These are phyloP conservation scores for Spinellus fusiger DNA, from an alignment of 192 early-diverging fungal genomes.

Conservation along the genomic window DNA sequence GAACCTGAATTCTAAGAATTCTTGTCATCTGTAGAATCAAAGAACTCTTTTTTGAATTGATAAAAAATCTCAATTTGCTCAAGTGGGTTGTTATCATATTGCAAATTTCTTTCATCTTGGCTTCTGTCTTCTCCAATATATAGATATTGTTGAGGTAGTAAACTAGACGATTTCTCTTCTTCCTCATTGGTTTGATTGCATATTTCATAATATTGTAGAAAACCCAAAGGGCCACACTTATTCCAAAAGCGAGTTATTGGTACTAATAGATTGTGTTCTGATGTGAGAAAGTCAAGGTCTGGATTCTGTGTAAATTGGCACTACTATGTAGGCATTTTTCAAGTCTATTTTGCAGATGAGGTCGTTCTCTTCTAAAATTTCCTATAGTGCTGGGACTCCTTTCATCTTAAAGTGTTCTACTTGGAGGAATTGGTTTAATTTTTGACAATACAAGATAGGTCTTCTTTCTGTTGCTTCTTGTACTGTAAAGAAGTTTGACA, in stretches of 20 bases:
- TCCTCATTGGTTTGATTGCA: background rate
- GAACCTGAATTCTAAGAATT: conserved; percentile 8
- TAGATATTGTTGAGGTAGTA: conserved; percentile 8
- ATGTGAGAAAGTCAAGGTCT: background rate
- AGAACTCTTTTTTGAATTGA: background rate
- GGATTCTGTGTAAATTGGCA: conserved; percentile 1
- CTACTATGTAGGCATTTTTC: conserved; percentile 5
- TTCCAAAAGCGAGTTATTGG: background rate
- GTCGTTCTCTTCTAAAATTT: conserved; percentile 6
- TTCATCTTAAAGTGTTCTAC: conserved; percentile 15
- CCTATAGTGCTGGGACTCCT: conserved; percentile 7
- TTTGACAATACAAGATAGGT: conserved; percentile 1
- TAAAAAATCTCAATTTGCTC: background rate
- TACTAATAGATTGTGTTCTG: conserved; percentile 3
- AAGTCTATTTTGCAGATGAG: conserved; percentile 6
- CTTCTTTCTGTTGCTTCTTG: background rate
- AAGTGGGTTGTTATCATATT: background rate
- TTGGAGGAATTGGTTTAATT: background rate
- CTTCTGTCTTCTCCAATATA: background rate
- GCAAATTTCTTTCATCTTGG: background rate
- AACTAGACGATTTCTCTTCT: background rate
- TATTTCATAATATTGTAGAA: background rate
- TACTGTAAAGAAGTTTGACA: background rate
- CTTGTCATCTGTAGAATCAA: background rate
- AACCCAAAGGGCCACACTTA: conserved; percentile 1